Evolutionary conservation across 2,329 filamentous ascomycete species (phyloP).

Genomic region (Chlorencoelia australis): DNA sequence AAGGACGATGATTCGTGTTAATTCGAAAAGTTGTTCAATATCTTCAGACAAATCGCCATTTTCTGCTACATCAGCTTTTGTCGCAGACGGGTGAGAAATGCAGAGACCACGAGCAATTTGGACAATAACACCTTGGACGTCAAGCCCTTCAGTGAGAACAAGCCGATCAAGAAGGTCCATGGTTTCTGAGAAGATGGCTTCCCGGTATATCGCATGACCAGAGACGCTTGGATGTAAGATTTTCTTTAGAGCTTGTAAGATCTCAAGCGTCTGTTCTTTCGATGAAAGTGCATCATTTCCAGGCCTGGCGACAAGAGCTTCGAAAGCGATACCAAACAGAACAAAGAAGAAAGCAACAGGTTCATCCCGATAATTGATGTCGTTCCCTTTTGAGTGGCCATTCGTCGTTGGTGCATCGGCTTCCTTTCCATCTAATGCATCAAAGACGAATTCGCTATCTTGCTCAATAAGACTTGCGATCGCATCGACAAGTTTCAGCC

Average conservation of each 20-base stretch:
- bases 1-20: constrained; percentile 91
- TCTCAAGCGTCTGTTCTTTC: constrained; percentile 74
- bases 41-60: constrained; percentile 85
- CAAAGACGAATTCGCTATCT: constrained; percentile 95
- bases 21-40: constrained; percentile 93
- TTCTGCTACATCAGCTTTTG: constrained; percentile 52
- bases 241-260: constrained; percentile 84
- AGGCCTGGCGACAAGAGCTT: constrained; percentile 79
- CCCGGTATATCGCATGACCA: constrained; percentile 91
- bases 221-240: constrained; percentile 91
- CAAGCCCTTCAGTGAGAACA: constrained; percentile 79
- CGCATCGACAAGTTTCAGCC: constrained; percentile 92
- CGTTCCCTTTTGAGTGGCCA: constrained; percentile 51
- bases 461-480: constrained; percentile 96
- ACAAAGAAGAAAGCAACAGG: constrained; percentile 99
- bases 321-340: constrained; percentile 90
- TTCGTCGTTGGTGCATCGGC: constrained; percentile 30
- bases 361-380: constrained; percentile 97
- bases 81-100: constrained; percentile 81
- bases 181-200: constrained; percentile 91
- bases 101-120: constrained; percentile 88
- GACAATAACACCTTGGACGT: constrained; percentile 86
- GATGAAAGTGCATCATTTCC: constrained; percentile 56
- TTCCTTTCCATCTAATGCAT: constrained; percentile 83
- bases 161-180: constrained; percentile 93